Conservation (phyloP, 2,329 filamentous ascomycete species). For the Phoma sp. region DNA sequence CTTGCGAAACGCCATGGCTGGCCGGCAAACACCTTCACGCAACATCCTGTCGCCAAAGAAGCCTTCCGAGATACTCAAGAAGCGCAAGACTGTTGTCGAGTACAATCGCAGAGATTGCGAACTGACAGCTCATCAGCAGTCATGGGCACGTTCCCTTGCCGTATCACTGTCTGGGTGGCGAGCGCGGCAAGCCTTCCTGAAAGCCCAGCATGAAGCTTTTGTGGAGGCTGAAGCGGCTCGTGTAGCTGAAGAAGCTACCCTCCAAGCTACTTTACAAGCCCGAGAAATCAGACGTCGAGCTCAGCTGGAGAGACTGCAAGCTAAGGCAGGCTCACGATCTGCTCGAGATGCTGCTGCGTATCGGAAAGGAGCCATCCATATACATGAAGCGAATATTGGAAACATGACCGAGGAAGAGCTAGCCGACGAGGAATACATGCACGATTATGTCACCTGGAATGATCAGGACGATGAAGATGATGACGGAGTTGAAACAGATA, state of each 20-base stretch:
- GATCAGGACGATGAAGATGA: background rate
- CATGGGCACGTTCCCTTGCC: conserved; percentile 2
- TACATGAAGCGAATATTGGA: background rate
- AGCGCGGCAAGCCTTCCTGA: background rate
- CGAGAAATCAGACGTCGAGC: background rate
- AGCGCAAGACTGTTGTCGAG: background rate
- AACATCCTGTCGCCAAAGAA: background rate
- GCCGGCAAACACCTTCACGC: background rate
- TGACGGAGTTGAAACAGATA: background rate
- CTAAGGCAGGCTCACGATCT: background rate
- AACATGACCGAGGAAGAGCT: background rate
- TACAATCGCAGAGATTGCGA: background rate
- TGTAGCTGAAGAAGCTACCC: background rate
- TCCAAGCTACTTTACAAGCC: background rate
- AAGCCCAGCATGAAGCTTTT: background rate
- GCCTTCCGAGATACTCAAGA: background rate
- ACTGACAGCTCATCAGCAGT: background rate
- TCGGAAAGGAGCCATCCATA: no score
- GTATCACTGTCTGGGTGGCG: conserved; percentile 2
- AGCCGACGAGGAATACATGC: background rate
- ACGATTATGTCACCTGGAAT: background rate
- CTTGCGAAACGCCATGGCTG: background rate
- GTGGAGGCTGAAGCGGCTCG: background rate
- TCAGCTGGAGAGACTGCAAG: background rate
- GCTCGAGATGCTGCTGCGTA: background rate